Evolutionary conservation across 2,329 filamentous ascomycete species (phyloP).

Genomic region (Magnaporthiopsis poae): DNA sequence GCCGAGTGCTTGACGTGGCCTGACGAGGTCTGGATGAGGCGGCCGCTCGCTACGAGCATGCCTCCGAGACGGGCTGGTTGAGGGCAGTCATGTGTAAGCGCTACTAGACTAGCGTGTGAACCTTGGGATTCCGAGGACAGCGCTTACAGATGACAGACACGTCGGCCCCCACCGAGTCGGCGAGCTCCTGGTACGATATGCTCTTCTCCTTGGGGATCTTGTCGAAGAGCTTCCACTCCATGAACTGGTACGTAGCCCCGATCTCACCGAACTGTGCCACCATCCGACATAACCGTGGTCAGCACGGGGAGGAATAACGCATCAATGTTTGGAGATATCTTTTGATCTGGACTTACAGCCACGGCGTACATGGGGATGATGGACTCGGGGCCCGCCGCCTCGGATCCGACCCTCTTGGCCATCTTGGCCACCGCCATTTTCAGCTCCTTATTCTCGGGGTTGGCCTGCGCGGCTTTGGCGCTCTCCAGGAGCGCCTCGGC

Average conservation of each 20-base stretch:
- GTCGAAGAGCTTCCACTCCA: constrained; percentile 21
- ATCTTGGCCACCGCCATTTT: not conserved
- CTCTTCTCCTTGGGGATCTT: constrained; percentile 16
- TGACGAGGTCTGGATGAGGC: constrained; percentile 12
- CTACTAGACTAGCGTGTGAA: not conserved
- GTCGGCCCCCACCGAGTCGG: constrained; percentile 14
- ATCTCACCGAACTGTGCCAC: constrained; percentile 1
- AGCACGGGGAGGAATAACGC: not conserved
- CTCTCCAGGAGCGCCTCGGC: not conserved
- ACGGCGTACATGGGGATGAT: constrained; percentile 4
- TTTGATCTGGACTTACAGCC: not conserved
- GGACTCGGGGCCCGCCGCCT: not conserved
- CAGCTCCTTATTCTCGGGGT: not conserved
- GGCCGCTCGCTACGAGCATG: constrained; percentile 14
- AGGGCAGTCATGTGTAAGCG: not conserved
- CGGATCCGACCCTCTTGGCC: not conserved
- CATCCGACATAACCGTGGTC: not conserved
- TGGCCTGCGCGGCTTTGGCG: not conserved
- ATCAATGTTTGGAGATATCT: not conserved
- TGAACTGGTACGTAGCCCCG: constrained; percentile 12
- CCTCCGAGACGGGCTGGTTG: constrained; percentile 14
- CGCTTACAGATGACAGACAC: constrained; percentile 16
- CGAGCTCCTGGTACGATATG: constrained; percentile 17
- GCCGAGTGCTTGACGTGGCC: constrained; percentile 14
- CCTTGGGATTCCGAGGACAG: not conserved